Evolutionary conservation across 2,329 filamentous ascomycete genomes (phyloP).

Genomic region (Metarhizium rileyi): DNA sequence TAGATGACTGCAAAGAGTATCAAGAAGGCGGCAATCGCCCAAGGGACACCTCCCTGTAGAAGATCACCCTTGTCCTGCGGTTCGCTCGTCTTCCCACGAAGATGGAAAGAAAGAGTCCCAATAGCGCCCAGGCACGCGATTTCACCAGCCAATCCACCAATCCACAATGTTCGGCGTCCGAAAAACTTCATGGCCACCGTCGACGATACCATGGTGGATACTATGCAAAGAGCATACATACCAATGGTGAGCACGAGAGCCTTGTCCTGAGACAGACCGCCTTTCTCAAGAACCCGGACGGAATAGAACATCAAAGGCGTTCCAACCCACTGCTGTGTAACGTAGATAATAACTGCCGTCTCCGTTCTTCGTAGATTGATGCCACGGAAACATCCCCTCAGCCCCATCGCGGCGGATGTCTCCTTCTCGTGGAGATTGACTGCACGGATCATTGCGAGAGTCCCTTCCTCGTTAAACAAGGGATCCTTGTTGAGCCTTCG

Average conservation of each 20-base stretch:
- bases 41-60: constrained; percentile 10
- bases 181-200: constrained; percentile 31
- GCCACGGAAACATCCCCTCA: not conserved
- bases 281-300: constrained; percentile 41
- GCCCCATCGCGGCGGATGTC: not conserved
- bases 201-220: constrained; percentile 32
- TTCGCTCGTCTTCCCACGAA: not conserved
- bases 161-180: constrained; percentile 33
- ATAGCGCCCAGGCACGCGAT: constrained; percentile 18
- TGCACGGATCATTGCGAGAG: not conserved
- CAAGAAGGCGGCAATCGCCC: constrained; percentile 26
- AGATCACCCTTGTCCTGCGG: too few species aligned
- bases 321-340: constrained; percentile 43
- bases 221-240: constrained; percentile 28
- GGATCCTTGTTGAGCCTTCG: not conserved
- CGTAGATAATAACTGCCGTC: constrained; percentile 38
- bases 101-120: not conserved
- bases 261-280: constrained; percentile 29
- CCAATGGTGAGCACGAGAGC: constrained; percentile 38
- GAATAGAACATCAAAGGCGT: constrained; percentile 43
- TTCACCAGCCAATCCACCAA: constrained; percentile 27
- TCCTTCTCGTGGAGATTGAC: not conserved
- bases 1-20: constrained; percentile 31
- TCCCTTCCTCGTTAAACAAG: not conserved
- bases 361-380: constrained; percentile 23